phyloP scores from a whole-genome alignment of 139 green algal genomes.

The Chlorella sp. region DNA sequence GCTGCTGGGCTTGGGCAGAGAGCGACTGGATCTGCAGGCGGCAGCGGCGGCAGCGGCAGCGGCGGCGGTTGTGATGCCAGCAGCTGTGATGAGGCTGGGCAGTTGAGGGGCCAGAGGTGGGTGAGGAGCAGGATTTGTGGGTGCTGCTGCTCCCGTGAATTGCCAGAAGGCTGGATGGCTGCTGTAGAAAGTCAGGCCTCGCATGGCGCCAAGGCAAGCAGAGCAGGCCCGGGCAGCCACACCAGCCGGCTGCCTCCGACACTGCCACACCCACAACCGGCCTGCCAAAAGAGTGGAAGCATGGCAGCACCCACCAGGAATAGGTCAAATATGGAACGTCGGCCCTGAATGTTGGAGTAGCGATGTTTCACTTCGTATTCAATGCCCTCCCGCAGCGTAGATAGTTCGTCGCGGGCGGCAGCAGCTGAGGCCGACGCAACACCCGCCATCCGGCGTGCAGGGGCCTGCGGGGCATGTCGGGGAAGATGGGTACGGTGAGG shows the following conservation, averaged over 20 bases:
- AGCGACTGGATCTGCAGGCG: not conserved
- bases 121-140: not conserved
- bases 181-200: no score
- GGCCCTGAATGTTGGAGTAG: constrained; percentile 26
- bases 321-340: not conserved
- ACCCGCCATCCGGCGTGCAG: not conserved
- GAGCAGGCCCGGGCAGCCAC: no score
- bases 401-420: not conserved
- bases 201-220: no score
- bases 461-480: not conserved
- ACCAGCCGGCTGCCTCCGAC: no score
- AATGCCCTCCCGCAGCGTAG: not conserved
- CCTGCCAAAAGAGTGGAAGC: no score
- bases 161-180: no score
- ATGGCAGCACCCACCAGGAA: constrained; percentile 9
- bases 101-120: not conserved
- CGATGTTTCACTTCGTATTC: not conserved
- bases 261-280: no score
- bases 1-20: not conserved
- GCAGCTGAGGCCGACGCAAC: not conserved
- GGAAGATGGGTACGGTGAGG: no score
- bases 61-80: not conserved
- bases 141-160: no score
- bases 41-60: not conserved
- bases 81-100: not conserved